phyloP scores from a whole-genome alignment of 163 green algal species.

The Chlamydomonas reinhardtii region DNA sequence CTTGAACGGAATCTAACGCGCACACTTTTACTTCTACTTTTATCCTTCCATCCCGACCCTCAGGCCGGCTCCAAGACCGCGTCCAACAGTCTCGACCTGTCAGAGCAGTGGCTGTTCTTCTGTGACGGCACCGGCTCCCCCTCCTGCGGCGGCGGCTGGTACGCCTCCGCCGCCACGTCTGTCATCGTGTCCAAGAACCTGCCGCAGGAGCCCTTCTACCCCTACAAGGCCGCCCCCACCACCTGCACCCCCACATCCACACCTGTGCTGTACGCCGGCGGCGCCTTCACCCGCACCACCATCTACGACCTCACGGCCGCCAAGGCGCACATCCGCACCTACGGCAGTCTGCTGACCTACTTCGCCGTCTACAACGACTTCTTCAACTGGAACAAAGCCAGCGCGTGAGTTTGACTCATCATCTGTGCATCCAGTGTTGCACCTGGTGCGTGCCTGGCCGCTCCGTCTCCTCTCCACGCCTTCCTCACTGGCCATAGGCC shows the following conservation, averaged over 20 bases:
- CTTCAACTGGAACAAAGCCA: not conserved
- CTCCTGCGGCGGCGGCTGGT: conserved; percentile 15
- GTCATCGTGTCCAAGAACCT: not conserved
- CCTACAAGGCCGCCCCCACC: not conserved
- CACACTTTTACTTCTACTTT: too few species aligned
- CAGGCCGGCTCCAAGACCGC: not conserved
- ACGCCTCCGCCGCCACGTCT: not conserved
- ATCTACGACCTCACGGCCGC: not conserved
- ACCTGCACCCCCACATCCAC: not conserved
- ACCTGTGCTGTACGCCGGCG: not conserved
- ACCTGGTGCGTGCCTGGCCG: too few species aligned
- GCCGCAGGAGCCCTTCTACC: conserved; percentile 7
- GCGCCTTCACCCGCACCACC: not conserved
- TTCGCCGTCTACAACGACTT: conserved; percentile 40
- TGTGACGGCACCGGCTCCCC: conserved; percentile 9
- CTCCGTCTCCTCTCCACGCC: too few species aligned
- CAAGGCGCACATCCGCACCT: conserved; percentile 22
- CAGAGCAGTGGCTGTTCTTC: conserved; percentile 48
- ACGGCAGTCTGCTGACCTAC: conserved; percentile 5
- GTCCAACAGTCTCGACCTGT: conserved; percentile 4
- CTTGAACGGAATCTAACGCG: too few species aligned
- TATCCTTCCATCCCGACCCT: too few species aligned
- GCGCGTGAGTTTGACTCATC: not conserved
- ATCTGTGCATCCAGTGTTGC: too few species aligned
- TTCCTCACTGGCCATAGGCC: too few species aligned